Percentiles rank a stretch among this genome's conserved stretches.
These are phyloP conservation scores for Mycena amicta DNA, from an alignment of 768 basidiomycete species.

Conservation along the genomic window DNA sequence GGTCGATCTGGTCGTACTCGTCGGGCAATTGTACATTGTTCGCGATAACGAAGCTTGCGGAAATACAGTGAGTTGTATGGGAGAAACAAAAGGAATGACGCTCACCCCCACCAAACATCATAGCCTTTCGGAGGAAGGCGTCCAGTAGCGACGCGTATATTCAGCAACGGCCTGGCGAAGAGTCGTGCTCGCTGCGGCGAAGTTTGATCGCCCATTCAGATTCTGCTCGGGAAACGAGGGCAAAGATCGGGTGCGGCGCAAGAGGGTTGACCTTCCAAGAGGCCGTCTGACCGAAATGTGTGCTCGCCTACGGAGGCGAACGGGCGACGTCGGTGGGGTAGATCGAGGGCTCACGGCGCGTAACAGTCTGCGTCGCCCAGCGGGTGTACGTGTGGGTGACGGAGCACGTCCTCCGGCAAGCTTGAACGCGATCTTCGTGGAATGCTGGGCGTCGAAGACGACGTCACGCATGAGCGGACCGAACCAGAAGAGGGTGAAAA, in stretches of 20 bases:
- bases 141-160: constrained; percentile 73
- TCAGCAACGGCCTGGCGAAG: constrained; percentile 76
- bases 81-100: too few species aligned
- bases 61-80: too few species aligned
- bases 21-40: constrained; percentile 77
- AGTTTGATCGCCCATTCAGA: constrained; percentile 62
- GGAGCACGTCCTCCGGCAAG: not conserved
- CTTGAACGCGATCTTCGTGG: constrained; percentile 19
- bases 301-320: constrained; percentile 29
- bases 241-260: constrained; percentile 74
- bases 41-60: constrained; percentile 56
- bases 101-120: constrained; percentile 75
- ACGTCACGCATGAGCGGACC: constrained; percentile 15
- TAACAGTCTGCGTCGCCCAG: constrained; percentile 13
- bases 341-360: constrained; percentile 1
- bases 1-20: constrained; percentile 75
- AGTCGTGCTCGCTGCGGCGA: constrained; percentile 68
- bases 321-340: not conserved
- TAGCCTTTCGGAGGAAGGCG: constrained; percentile 84
- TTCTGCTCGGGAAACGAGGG: constrained; percentile 75
- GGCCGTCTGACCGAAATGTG: constrained; percentile 39
- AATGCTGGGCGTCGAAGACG: constrained; percentile 19
- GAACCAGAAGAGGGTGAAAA: constrained; percentile 11
- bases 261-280: constrained; percentile 43
- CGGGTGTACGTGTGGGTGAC: not conserved